Conservation (phyloP, 495 filamentous ascomycete species). For the Daldinia childiae region DNA sequence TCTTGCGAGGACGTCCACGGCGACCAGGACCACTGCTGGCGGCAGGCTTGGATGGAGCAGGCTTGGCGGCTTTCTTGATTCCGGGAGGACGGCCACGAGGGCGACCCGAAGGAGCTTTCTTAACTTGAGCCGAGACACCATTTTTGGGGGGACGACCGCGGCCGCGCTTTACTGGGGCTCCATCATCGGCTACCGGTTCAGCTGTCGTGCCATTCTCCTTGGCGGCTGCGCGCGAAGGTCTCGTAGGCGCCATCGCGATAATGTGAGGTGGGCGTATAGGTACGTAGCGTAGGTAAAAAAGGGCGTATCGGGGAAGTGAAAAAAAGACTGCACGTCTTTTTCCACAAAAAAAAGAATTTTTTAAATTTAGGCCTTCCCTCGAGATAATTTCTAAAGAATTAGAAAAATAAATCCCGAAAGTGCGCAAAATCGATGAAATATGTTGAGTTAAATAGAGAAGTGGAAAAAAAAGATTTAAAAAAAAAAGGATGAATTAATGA, state of each 20-base stretch:
- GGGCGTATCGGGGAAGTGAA: too few species aligned
- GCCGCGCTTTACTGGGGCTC: conserved; percentile 52
- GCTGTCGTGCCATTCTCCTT: conserved; percentile 42
- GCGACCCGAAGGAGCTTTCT: conserved; percentile 52
- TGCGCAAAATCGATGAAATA: conserved; percentile 8
- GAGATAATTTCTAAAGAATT: not conserved
- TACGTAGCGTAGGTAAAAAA: not conserved
- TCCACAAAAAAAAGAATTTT: not conserved
- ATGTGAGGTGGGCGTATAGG: not conserved
- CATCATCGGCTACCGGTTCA: conserved; percentile 25
- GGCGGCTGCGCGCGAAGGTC: conserved; percentile 35
- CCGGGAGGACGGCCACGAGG: conserved; percentile 59
- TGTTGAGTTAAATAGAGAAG: conserved; percentile 9
- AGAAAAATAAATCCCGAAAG: not conserved
- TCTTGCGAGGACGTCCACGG: conserved; percentile 52
- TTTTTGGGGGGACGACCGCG: conserved; percentile 57
- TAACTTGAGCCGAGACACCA: conserved; percentile 47
- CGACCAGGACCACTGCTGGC: conserved; percentile 26
- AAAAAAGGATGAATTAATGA: conserved; percentile 10
- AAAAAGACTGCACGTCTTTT: not conserved
- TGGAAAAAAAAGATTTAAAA: conserved; percentile 17
- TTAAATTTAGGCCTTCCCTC: not conserved
- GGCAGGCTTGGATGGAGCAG: conserved; percentile 33
- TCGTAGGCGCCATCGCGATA: conserved; percentile 41
- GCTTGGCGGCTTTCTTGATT: conserved; percentile 51